Conservation (phyloP, 345 rosid genomes). For the Ricinus communis region DNA sequence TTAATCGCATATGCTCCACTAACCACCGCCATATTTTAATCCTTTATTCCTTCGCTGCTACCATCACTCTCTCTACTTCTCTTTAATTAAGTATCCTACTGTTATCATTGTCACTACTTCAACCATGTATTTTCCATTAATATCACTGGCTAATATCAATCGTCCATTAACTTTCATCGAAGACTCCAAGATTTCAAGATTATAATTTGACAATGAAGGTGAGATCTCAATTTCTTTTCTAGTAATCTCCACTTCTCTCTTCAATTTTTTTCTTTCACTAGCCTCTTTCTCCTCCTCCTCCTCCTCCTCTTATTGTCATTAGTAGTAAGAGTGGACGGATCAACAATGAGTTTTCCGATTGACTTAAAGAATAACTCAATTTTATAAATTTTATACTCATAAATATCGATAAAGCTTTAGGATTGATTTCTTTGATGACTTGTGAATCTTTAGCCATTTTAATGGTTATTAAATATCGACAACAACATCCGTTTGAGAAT, state of each 20-base stretch:
- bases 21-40: no score
- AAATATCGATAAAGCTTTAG: slow-evolving; percentile 75
- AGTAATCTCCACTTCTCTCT: slow-evolving; percentile 41
- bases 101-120: no score
- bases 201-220: slow-evolving; percentile 95
- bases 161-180: slow-evolving; percentile 79
- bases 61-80: no score
- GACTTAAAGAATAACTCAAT: slow-evolving; percentile 57
- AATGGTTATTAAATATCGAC: slow-evolving; percentile 45
- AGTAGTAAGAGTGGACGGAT: slow-evolving; percentile 90
- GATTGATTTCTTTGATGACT: slow-evolving; percentile 61
- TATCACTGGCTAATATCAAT: slow-evolving; percentile 36
- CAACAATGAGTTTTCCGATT: slow-evolving; percentile 52
- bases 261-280: slow-evolving; percentile 29
- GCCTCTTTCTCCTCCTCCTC: no score
- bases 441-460: slow-evolving; percentile 29
- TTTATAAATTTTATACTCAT: slow-evolving; percentile 76
- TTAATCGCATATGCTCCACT: no score
- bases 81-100: no score
- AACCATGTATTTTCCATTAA: no score
- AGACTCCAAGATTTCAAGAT: slow-evolving; percentile 83
- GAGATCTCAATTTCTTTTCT: slow-evolving; percentile 73
- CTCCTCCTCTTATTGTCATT: slow-evolving; percentile 57
- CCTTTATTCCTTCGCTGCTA: no score
- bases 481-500: slow-evolving; percentile 42